Evolutionary conservation across 805 yeast species (phyloP).

Genomic region (Cyberlindnera mycetangii): DNA sequence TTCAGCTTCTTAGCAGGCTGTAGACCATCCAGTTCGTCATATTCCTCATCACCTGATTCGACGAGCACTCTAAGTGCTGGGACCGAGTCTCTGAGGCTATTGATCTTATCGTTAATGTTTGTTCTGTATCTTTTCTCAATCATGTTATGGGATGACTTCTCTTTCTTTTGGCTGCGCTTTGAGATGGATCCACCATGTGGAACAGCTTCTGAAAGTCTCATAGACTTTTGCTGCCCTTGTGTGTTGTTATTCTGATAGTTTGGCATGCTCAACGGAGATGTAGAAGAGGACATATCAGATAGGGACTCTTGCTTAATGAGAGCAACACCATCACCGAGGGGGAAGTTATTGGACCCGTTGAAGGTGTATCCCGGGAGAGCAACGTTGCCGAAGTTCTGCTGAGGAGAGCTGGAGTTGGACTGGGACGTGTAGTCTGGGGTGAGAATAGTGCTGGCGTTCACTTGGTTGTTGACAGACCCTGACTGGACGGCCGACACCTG

Average conservation of each 20-base stretch:
- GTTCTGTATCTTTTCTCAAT: slow-evolving; percentile 72
- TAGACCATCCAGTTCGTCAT: slow-evolving; percentile 67
- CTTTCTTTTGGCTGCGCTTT: slow-evolving; percentile 35
- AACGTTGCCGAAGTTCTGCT: slow-evolving; percentile 1
- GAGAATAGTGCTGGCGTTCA: slow-evolving; percentile 2
- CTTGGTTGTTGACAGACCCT: background rate
- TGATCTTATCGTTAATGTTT: slow-evolving; percentile 66
- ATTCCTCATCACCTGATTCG: slow-evolving; percentile 50
- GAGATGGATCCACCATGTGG: slow-evolving; percentile 24
- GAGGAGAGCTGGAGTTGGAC: slow-evolving; percentile 17
- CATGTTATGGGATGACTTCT: slow-evolving; percentile 63
- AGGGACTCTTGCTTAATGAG: slow-evolving; percentile 19
- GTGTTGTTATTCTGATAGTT: slow-evolving; percentile 2
- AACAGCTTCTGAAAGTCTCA: slow-evolving; percentile 25
- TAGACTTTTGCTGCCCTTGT: slow-evolving; percentile 2
- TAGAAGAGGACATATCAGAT: slow-evolving; percentile 18
- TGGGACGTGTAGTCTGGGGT: slow-evolving; percentile 18
- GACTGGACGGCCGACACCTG: background rate
- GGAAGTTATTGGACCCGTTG: background rate
- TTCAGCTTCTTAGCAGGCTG: slow-evolving; percentile 74
- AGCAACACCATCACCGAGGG: background rate
- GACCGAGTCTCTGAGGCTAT: slow-evolving; percentile 60
- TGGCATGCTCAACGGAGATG: slow-evolving; percentile 11
- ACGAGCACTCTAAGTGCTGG: slow-evolving; percentile 53
- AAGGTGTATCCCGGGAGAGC: slow-evolving; percentile 10